Conservation (phyloP, 2,329 filamentous ascomycete genomes). For the Nannizziopsis barbatae region DNA sequence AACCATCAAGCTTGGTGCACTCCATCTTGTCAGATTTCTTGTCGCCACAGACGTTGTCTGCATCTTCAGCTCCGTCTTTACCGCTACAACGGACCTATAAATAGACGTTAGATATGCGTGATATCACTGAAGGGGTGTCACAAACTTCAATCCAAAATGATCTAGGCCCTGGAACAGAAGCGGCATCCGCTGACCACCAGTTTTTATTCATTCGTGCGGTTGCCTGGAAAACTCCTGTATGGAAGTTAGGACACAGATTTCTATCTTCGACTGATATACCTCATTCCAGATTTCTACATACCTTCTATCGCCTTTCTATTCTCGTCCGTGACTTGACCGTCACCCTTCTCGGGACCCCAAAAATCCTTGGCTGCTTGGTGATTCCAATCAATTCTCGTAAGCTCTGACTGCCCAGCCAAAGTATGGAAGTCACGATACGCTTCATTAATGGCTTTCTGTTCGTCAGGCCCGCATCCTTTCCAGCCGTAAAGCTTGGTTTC, state of each 20-base stretch:
- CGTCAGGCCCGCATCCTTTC: slow-evolving; percentile 3
- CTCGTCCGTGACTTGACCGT: slow-evolving; percentile 2
- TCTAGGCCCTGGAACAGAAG: slow-evolving; percentile 1
- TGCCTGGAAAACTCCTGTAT: neutral
- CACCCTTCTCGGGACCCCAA: slow-evolving; percentile 4
- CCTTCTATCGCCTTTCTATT: slow-evolving; percentile 1
- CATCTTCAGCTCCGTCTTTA: neutral
- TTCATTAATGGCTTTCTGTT: neutral
- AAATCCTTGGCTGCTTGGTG: slow-evolving; percentile 7
- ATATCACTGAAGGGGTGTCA: neutral
- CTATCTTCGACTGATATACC: neutral
- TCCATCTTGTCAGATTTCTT: slow-evolving; percentile 2
- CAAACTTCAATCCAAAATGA: neutral
- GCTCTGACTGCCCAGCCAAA: neutral
- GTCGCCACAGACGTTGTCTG: slow-evolving; percentile 3
- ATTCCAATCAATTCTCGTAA: slow-evolving; percentile 4
- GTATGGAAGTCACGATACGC: slow-evolving; percentile 3
- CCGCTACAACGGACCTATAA: slow-evolving; percentile 4
- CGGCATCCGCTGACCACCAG: neutral
- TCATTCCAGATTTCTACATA: neutral
- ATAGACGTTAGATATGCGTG: neutral
- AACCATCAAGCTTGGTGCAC: neutral
- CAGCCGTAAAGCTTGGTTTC: slow-evolving; percentile 2
- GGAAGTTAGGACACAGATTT: neutral
- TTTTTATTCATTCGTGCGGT: neutral